A percentile compares a stretch with the other conserved stretches of the same genome.
Conservation (phyloP, 2,329 filamentous ascomycete species). For the Fusarium duplospermum region DNA sequence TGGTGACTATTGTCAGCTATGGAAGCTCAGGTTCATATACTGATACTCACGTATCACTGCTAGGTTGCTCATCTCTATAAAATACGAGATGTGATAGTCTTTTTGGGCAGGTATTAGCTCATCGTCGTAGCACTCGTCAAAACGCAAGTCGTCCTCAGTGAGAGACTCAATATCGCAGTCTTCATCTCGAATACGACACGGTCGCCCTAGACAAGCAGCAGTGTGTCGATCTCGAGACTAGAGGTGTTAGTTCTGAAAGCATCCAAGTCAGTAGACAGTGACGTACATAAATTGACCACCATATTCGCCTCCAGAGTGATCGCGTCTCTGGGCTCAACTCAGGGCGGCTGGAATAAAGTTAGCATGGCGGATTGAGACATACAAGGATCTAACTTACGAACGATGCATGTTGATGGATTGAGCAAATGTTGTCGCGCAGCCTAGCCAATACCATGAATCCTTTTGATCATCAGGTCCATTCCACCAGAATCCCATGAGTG, state of each 20-base stretch:
- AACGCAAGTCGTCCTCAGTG: slow-evolving; percentile 13
- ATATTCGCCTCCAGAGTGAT: slow-evolving; percentile 27
- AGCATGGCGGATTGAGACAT: accelerated
- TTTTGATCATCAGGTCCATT: slow-evolving; percentile 36
- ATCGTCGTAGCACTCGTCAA: slow-evolving; percentile 10
- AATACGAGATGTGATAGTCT: slow-evolving; percentile 22
- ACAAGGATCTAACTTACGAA: neutral
- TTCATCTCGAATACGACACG: slow-evolving; percentile 35
- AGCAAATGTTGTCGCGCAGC: slow-evolving; percentile 28
- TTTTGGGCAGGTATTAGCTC: slow-evolving; percentile 12
- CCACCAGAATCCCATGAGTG: slow-evolving; percentile 37
- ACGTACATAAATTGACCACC: slow-evolving; percentile 38
- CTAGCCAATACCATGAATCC: slow-evolving; percentile 35
- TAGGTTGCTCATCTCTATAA: slow-evolving; percentile 15
- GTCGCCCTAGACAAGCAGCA: slow-evolving; percentile 26
- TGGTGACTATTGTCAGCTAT: neutral
- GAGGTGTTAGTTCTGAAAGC: neutral
- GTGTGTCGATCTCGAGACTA: slow-evolving; percentile 34
- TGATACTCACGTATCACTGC: slow-evolving; percentile 17
- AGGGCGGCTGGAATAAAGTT: neutral
- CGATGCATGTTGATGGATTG: slow-evolving; percentile 35
- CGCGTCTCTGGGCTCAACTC: slow-evolving; percentile 1
- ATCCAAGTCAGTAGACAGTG: too few species aligned
- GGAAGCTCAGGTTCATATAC: accelerated
- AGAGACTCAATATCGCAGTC: slow-evolving; percentile 33